Evolutionary conservation across 2,329 filamentous ascomycete species (phyloP).

Genomic region (Colletotrichum sp.): DNA sequence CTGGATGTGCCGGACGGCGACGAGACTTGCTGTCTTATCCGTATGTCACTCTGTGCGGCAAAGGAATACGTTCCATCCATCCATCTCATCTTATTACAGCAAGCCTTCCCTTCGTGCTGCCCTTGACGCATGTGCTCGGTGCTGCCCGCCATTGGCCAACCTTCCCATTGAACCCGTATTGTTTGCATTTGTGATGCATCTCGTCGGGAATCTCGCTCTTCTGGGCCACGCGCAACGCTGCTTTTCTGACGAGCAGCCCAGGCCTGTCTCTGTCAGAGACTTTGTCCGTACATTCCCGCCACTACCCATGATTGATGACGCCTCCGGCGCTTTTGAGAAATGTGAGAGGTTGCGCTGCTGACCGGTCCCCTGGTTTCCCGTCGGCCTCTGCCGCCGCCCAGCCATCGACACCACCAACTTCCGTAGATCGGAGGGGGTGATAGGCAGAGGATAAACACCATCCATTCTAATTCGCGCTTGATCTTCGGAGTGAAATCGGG

Average conservation of each 20-base stretch:
- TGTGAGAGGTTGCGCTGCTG: neutral
- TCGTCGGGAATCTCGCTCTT: neutral
- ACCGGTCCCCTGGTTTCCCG: neutral
- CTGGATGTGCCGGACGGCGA: neutral
- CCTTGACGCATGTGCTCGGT: conserved; percentile 7
- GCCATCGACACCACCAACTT: neutral
- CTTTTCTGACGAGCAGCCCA: neutral
- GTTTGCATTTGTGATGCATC: neutral
- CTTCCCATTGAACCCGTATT: neutral
- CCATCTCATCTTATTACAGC: neutral
- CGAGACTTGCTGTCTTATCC: neutral
- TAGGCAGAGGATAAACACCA: neutral
- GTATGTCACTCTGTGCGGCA: neutral
- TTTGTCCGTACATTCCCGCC: neutral
- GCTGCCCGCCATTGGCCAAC: conserved; percentile 6
- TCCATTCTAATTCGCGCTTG: neutral
- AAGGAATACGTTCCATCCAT: neutral
- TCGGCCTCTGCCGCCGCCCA: conserved; percentile 9
- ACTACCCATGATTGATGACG: conserved; percentile 2
- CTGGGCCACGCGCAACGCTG: neutral
- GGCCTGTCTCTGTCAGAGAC: neutral
- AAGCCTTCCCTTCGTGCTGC: neutral
- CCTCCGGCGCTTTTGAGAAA: conserved; percentile 18
- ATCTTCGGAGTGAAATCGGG: neutral
- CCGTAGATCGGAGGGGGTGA: conserved; percentile 13